phyloP scores from a whole-genome alignment of 495 filamentous ascomycete genomes.

The Neurospora tetrasperma region DNA sequence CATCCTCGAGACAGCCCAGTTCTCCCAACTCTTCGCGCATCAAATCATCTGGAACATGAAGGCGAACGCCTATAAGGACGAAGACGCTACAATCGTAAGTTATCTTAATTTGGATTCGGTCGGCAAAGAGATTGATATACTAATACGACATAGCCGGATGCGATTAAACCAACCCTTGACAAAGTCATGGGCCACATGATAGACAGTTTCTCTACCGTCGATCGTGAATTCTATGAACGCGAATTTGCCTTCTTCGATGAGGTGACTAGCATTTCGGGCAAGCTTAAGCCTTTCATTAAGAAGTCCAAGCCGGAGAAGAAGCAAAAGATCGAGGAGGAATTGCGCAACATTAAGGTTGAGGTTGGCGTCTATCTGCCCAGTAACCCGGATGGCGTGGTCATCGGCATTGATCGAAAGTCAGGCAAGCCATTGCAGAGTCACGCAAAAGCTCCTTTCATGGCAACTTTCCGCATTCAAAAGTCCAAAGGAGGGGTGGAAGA shows the following conservation, averaged over 20 bases:
- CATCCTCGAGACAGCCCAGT: slow-evolving; percentile 89
- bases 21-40: slow-evolving; percentile 94
- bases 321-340: slow-evolving; percentile 96
- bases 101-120: not conserved
- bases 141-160: slow-evolving; percentile 60
- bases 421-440: slow-evolving; percentile 96
- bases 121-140: slow-evolving; percentile 5
- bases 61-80: slow-evolving; percentile 95
- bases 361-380: slow-evolving; percentile 95
- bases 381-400: slow-evolving; percentile 92
- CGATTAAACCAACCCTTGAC: slow-evolving; percentile 86
- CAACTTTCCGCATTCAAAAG: slow-evolving; percentile 92
- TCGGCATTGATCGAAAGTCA: slow-evolving; percentile 95
- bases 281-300: slow-evolving; percentile 88
- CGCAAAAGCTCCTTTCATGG: slow-evolving; percentile 98
- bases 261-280: slow-evolving; percentile 89
- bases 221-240: slow-evolving; percentile 80
- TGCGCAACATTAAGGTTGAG: slow-evolving; percentile 92
- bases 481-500: slow-evolving; percentile 43
- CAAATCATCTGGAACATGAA: slow-evolving; percentile 99
- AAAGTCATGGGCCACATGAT: slow-evolving; percentile 78
- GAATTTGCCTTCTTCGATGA: slow-evolving; percentile 98
- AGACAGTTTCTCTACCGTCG: slow-evolving; percentile 64
- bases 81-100: slow-evolving; percentile 79
- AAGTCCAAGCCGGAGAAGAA: slow-evolving; percentile 93